These are phyloP conservation scores for Daedalea quercina DNA, from an alignment of 768 basidiomycete species.

Conservation along the genomic window DNA sequence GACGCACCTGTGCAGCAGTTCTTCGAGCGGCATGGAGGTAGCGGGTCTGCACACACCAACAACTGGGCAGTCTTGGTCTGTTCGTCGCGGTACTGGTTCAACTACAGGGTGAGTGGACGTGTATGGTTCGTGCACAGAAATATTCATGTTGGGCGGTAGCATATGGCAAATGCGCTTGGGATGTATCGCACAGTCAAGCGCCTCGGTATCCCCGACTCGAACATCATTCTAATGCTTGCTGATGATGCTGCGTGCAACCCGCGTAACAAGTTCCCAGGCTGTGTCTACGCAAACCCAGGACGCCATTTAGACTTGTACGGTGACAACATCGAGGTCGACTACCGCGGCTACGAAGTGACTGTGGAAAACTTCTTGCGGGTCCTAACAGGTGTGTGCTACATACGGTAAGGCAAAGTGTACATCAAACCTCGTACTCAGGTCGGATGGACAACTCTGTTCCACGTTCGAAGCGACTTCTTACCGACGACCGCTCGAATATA, in stretches of 20 bases:
- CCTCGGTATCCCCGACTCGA: conserved; percentile 95
- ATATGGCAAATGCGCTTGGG: conserved; percentile 97
- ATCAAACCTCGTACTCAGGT: conserved; percentile 37
- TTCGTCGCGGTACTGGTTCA: conserved; percentile 96
- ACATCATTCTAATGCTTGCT: conserved; percentile 98
- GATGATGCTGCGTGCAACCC: conserved; percentile 95
- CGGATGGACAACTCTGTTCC: conserved; percentile 81
- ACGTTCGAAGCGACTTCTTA: conserved; percentile 85
- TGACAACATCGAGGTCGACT: conserved; percentile 96
- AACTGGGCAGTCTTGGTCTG: conserved; percentile 99
- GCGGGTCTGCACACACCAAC: conserved; percentile 63
- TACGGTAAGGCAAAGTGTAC: too few species aligned
- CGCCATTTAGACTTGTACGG: conserved; percentile 87
- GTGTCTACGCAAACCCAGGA: conserved; percentile 85
- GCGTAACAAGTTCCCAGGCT: conserved; percentile 86
- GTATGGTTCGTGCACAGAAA: too few species aligned
- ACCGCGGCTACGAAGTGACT: conserved; percentile 95
- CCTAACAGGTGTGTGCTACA: conserved; percentile 64
- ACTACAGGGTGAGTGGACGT: conserved; percentile 69
- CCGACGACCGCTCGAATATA: conserved; percentile 86
- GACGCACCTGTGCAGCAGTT: conserved; percentile 8
- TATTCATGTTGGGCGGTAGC: too few species aligned
- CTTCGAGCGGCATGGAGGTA: conserved; percentile 4
- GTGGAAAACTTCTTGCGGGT: conserved; percentile 94
- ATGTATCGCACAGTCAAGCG: conserved; percentile 99